Evolutionary conservation across 192 early-diverging fungal species (phyloP), one percentile per base, ranked within the genome.

Genomic region (Coemansia sp.): DNA sequence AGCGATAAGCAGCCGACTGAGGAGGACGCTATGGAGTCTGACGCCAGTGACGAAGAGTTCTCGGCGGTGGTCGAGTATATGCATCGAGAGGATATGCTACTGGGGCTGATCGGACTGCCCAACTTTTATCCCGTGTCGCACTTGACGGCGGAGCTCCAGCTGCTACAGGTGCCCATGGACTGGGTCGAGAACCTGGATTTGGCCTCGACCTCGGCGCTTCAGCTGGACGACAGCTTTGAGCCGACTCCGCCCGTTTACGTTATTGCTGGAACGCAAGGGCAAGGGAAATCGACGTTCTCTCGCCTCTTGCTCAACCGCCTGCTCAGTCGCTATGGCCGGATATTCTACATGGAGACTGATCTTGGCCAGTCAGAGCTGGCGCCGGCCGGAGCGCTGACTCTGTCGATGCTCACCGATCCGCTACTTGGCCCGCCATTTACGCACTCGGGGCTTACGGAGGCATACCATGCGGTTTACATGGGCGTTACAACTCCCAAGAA

Each of bases 221-320:
- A 70, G 43, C 64, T 79, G 36, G 70, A 79, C 54, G 65, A 72
- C 0, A 54, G 36, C 20, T 75, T 80, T 45, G 71, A 74, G 25
- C 71, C 74, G 11, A 68, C 64, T 0, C 66, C 83, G 12, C 86
- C 86, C 9, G 77, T 92, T 0, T 73, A 82, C 2, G 87, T 91
- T 6, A 82, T 94, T 29, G 89, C 91, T 25, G 96, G 96, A 8
- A 81, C 79, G 45, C 92, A 90, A 68, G 89, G 93, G 32, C 87
- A 89, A 53, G 97, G 97, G 2, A 99, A 99, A 74, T 97, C 95
- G 20, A 96, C 94, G 0, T 91, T 95, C 62, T 77, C 87, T n/a
- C 86, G 90, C 22, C 87, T 89, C 53, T 61, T 94, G 27, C 60
- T 90, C 27, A 99, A 99, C 82, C 79, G 83, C 25, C 65, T 97